phyloP scores from a whole-genome alignment of 805 yeast genomes.

The Candida takata region DNA sequence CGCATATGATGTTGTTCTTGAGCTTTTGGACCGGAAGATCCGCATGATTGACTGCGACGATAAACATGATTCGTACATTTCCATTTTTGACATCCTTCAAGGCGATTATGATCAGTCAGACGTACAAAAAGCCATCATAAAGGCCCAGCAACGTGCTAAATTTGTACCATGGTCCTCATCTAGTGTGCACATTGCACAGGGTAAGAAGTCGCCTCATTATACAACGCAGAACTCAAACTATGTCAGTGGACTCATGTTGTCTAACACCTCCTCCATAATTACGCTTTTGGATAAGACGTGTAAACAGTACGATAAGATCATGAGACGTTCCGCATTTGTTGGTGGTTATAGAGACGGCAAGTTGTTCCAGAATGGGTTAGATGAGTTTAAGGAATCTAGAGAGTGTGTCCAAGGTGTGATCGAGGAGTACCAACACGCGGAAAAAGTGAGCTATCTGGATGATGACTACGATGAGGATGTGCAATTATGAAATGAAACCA shows the following conservation, averaged over 20 bases:
- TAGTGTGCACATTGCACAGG: constrained; percentile 69
- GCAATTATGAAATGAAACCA: constrained; percentile 10
- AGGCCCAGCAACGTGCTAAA: constrained; percentile 57
- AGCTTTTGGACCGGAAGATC: constrained; percentile 69
- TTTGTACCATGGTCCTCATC: constrained; percentile 87
- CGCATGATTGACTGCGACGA: constrained; percentile 54
- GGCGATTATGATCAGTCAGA: constrained; percentile 63
- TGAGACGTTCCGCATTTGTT: constrained; percentile 75
- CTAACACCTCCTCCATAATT: constrained; percentile 74
- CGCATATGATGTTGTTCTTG: constrained; percentile 79
- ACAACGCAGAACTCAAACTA: constrained; percentile 30
- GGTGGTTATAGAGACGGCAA: constrained; percentile 56
- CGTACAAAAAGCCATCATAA: constrained; percentile 56
- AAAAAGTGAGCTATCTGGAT: constrained; percentile 40
- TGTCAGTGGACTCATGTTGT: constrained; percentile 75
- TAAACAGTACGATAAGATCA: constrained; percentile 72
- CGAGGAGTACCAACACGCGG: constrained; percentile 71
- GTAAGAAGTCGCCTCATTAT: constrained; percentile 59
- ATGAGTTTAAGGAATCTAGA: constrained; percentile 74
- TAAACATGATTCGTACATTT: constrained; percentile 47
- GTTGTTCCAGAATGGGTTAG: constrained; percentile 32
- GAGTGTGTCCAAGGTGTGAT: constrained; percentile 69
- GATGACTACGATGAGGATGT: constrained; percentile 32
- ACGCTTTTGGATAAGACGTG: constrained; percentile 60
- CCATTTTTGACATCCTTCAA: constrained; percentile 63